These are phyloP conservation scores for Fusarium sp. DNA, from an alignment of 2,329 filamentous ascomycete species.

Conservation along the genomic window DNA sequence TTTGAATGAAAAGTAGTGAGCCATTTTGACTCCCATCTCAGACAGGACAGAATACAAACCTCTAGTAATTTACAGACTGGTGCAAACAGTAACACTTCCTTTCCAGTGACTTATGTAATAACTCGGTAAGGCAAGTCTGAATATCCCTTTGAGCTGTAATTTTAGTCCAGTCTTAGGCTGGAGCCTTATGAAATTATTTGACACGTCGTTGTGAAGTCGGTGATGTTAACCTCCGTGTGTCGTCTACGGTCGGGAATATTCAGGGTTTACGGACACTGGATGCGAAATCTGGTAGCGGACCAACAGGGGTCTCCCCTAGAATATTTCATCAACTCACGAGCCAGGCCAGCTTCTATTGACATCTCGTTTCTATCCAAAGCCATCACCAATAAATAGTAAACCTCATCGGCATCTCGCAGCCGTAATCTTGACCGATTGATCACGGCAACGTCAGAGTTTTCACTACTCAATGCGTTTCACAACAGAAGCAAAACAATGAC, in stretches of 20 bases:
- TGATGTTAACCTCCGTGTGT: background rate
- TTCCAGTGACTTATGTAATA: background rate
- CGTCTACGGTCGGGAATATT: background rate
- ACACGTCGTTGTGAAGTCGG: background rate
- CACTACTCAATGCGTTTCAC: background rate
- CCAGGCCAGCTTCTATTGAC: no score
- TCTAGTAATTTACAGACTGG: background rate
- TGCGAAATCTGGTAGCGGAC: background rate
- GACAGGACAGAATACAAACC: background rate
- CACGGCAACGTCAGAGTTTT: background rate
- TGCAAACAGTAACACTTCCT: background rate
- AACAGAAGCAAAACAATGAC: constrained; percentile 8
- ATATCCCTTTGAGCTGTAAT: no score
- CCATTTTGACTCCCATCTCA: background rate
- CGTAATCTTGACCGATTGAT: accelerated
- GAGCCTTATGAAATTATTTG: background rate
- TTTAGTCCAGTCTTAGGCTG: no score
- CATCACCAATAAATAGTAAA: background rate
- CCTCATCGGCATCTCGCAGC: background rate
- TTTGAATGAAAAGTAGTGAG: background rate
- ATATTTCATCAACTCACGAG: no score
- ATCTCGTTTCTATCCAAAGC: background rate
- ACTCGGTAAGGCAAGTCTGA: no score
- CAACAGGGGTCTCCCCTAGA: constrained; percentile 14
- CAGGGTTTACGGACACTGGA: constrained; percentile 9